These are phyloP conservation scores for Yamagishiella unicocca DNA, from an alignment of 139 green algal species.

Conservation along the genomic window DNA sequence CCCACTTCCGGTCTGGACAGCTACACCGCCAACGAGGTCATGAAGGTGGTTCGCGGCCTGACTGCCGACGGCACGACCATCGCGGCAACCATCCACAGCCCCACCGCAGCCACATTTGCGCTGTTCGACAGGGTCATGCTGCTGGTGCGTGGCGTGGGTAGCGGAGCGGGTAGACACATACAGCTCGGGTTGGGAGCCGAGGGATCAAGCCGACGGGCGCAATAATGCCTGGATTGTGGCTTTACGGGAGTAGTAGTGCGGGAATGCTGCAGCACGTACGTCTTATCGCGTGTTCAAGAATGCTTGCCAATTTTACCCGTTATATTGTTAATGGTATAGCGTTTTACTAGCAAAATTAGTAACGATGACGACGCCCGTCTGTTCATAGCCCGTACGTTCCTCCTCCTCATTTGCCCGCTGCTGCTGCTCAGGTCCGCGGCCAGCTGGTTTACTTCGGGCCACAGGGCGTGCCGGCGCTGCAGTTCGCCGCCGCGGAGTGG, in stretches of 20 bases:
- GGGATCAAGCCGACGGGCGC: too few relatives aligned
- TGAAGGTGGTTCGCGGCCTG: conserved; percentile 52
- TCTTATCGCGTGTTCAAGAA: too few relatives aligned
- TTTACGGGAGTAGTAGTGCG: too few relatives aligned
- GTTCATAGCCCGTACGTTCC: not conserved
- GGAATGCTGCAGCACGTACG: too few relatives aligned
- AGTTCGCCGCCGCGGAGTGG: conserved; percentile 22
- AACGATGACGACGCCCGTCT: too few relatives aligned
- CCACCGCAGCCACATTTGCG: conserved; percentile 75
- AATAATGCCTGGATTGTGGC: too few relatives aligned
- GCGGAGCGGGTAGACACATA: too few relatives aligned
- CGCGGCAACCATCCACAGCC: conserved; percentile 83
- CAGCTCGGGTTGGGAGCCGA: too few relatives aligned
- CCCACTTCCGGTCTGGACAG: conserved; percentile 78
- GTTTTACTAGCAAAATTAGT: too few relatives aligned
- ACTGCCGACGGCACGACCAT: conserved; percentile 69
- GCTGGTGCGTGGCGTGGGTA: too few relatives aligned
- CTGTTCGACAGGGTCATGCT: conserved; percentile 79
- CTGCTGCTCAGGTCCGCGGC: conserved; percentile 31
- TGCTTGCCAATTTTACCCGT: too few relatives aligned
- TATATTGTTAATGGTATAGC: too few relatives aligned
- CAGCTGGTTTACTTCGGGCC: conserved; percentile 70
- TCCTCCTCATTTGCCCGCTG: not conserved
- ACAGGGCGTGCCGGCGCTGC: conserved; percentile 11
- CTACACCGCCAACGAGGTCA: conserved; percentile 75